Base-by-base conservation (phyloP, 1,284 basidiomycete species). In the Ceratobasidium papillatum region DNA sequence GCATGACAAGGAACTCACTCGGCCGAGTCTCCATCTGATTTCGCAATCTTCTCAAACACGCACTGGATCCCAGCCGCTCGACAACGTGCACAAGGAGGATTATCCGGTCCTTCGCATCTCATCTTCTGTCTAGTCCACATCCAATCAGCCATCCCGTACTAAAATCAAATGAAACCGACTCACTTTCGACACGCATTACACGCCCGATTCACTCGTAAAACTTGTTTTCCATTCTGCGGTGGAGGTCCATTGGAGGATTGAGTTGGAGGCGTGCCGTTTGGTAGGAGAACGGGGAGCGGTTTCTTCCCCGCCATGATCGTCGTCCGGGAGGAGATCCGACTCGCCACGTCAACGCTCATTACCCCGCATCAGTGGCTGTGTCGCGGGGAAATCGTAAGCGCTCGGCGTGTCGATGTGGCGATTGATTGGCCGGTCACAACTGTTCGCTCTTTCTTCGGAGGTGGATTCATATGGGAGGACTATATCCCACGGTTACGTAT, bases 181-280 rank as follows among this genome's bases (percentile, higher is more conserved):
- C 61, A 76, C 75, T 76, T 76, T 68, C 75, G 63, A 62, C 75
- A 76, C 12, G 75, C 72, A 45, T 76, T 76, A 59, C 75, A 76
- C 11, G 75, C 75, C 30, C 75, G 74, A 36, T 76, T 76, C 17
- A 76, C 75, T 32, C 75, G 63, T 34, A 76, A 47, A 22, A 76
- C 75, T 45, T 68, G 75, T 41, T 74, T 74, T 1, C 73, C 73
- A 22, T 58, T 71, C 22, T 43, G 58, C n/a, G 63, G 61, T 14
- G 64, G 63, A 14, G 41, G 56, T 8, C n/a, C 34, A 25, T 5
- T 19, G 14, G 25, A 27, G 8, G 47, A 27, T 25, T 56, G 65
- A 5, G 65, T 38, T 1, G 65, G 65, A 19, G 65, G 65, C 1
- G 51, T 54, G 51, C 65, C 65, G 38, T 69, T 69, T 2, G 65